Conservation (phyloP, 2,329 filamentous ascomycete species). For the Celoporthe dispersa region DNA sequence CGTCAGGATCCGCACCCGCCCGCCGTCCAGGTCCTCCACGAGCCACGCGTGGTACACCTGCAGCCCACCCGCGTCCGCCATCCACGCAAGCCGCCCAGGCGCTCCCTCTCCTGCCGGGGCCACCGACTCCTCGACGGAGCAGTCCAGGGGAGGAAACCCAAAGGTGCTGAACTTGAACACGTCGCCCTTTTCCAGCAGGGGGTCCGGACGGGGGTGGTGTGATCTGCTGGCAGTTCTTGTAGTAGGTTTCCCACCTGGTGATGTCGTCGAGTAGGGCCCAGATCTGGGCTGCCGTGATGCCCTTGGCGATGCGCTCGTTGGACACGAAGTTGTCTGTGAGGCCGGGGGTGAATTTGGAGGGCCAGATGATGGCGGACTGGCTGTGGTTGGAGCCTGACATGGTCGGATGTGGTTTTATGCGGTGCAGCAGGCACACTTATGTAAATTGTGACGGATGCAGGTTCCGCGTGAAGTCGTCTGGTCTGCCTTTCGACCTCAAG, state of each 20-base stretch:
- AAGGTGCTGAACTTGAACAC: slow-evolving; percentile 38
- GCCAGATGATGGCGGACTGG: slow-evolving; percentile 36
- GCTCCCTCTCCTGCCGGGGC: slow-evolving; percentile 25
- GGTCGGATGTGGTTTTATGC: not conserved
- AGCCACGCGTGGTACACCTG: slow-evolving; percentile 38
- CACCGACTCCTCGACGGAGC: slow-evolving; percentile 34
- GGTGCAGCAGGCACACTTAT: not conserved
- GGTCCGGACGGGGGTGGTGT: slow-evolving; percentile 35
- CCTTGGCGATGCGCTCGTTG: slow-evolving; percentile 37
- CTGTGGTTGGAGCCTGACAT: slow-evolving; percentile 37
- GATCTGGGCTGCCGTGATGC: slow-evolving; percentile 35
- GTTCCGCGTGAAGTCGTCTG: not conserved
- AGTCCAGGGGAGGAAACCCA: slow-evolving; percentile 35
- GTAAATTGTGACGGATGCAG: too few species aligned
- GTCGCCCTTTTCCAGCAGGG: slow-evolving; percentile 33
- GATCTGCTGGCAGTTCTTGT: slow-evolving; percentile 34
- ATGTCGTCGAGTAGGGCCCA: slow-evolving; percentile 36
- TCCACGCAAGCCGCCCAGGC: slow-evolving; percentile 36
- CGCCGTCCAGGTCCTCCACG: slow-evolving; percentile 37
- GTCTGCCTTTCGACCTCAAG: not conserved
- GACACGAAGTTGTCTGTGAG: slow-evolving; percentile 39
- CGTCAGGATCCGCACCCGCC: slow-evolving; percentile 36
- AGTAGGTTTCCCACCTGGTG: slow-evolving; percentile 38
- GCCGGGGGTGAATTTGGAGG: slow-evolving; percentile 35
- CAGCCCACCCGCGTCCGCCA: slow-evolving; percentile 31